Base-by-base conservation (phyloP, 164 flowering plant genomes). In the Magnolia sinica region DNA sequence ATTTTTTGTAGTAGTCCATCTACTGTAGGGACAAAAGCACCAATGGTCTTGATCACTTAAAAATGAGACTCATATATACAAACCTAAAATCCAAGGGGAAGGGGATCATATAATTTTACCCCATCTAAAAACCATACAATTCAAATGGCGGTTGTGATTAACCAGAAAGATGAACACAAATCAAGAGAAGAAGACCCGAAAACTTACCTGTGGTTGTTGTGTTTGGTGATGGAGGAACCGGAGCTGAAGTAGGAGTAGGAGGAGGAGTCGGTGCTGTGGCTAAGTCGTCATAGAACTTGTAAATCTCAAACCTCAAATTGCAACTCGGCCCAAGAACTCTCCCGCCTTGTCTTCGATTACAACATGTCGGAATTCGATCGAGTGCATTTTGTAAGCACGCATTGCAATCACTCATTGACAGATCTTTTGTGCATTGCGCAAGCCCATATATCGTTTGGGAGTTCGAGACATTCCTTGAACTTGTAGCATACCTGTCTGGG, bases 391-490 rank as follows among this genome's bases (percentile, higher is more conserved):
- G 37, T 1, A 86, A 81, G 78, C 89, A 86, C 7, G 1, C 9
- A 18, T 45, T 23, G 67, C 87, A 86, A n/a, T 76, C 79, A 58
- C 11, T 51, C 8, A 59, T 16, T 59, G 81, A 75, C 61, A 86
- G 69, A 66, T 84, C 85, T 24, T n/a, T n/a, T 1, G 78, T 74
- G 74, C 92, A 89, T 78, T 89, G 90, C 45, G 76, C 87, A 45
- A 87, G 77, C 18, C 85, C 86, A 78, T 82, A 85, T 29, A 86
- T 19, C 0, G 45, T 31, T 0, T 71, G 77, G 16, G 1, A 18
- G 6, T 45, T 49, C 0, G 64, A 24, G 7, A 68, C 76, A 4
- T 68, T 14, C 0, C 9, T 27, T 31, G 77, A 65, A 19, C 78
- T 82, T 1, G 80, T 79, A 0, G 85, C 85, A 75, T 72, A 86